Evolutionary conservation across 176 grass and related monocot species (phyloP), one percentile per base, ranked within the genome.

Genomic region (Musa troglodytarum): DNA sequence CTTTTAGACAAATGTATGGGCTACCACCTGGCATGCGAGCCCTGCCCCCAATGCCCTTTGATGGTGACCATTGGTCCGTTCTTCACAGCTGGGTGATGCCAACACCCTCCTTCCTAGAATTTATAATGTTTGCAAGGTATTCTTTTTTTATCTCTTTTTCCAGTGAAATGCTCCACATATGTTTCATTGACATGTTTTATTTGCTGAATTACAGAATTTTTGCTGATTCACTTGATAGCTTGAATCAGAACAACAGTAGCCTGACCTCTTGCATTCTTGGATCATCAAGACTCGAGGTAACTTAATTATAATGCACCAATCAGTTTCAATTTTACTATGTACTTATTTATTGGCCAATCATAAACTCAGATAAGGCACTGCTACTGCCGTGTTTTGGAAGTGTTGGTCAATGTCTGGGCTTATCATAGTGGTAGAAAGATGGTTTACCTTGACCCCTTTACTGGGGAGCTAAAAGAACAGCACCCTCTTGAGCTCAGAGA

Each of bases 41-140:
- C 61, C 88, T 99, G 71, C 95, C 90, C 54, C 90, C 95, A 54
- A 94, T 99, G 95, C 90, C 90, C 61, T 65, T 43, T 85, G 82
- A 86, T 82, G 90, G 82, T 9, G 78, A 77, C 52, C 77, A 85
- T 83, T 99, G 95, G 90, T 99, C 90, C 86, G 82, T 83, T 82
- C 88, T 99, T 76, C 86, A 99, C 83, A 91, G 90, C 56, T 99
- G 95, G 95, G 82, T 94, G 78, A 94, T 99, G 95, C 95, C 95
- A 58, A 99, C 95, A 59, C 88, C 95, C 54, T 94, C 95, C 24
- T 99, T 91, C 78, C 82, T 99, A 66, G 92, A 99, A 79, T 94
- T 99, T 24, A 63, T 99, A 63, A 99, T 94, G 87, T 99, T 99
- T 81, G 83, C 95, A 56, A 93, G 95, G 95, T 94, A 82, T 79